Conservation (phyloP, 768 basidiomycete genomes). For the Panaeolus cyanescens region DNA sequence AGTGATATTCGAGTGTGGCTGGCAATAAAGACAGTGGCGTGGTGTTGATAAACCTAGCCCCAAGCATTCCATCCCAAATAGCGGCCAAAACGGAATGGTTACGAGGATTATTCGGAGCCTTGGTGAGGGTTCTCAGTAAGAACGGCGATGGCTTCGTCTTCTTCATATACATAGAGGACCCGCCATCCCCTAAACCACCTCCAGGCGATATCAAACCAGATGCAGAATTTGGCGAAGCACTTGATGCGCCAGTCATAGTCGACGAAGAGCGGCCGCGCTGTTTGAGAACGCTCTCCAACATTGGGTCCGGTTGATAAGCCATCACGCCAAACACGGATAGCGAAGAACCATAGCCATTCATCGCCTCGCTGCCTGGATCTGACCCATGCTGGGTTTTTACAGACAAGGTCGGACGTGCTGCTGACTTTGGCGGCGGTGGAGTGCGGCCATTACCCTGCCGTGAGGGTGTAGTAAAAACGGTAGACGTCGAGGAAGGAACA, state of each 20-base stretch:
- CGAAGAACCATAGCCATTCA: not conserved
- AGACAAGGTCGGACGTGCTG: not conserved
- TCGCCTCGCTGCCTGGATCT: not conserved
- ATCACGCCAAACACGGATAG: not conserved
- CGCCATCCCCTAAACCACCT: not conserved
- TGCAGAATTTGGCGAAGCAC: not conserved
- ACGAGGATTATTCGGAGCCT: conserved; percentile 55
- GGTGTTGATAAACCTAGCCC: conserved; percentile 66
- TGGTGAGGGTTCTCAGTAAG: conserved; percentile 36
- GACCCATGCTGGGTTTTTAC: not conserved
- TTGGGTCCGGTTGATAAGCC: not conserved
- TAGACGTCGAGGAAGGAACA: not conserved
- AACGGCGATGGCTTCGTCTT: conserved; percentile 26
- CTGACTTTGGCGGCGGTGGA: not conserved
- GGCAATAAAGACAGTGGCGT: conserved; percentile 62
- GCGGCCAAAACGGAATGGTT: conserved; percentile 66
- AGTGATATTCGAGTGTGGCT: conserved; percentile 59
- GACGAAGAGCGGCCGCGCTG: not conserved
- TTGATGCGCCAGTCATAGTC: not conserved
- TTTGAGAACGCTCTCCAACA: not conserved
- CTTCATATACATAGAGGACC: not conserved
- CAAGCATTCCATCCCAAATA: conserved; percentile 71
- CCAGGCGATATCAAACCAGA: not conserved
- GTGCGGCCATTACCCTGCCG: not conserved
- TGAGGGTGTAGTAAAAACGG: not conserved